Conservation (phyloP, 352 stramenopile species). For the Peronospora farinosa region DNA sequence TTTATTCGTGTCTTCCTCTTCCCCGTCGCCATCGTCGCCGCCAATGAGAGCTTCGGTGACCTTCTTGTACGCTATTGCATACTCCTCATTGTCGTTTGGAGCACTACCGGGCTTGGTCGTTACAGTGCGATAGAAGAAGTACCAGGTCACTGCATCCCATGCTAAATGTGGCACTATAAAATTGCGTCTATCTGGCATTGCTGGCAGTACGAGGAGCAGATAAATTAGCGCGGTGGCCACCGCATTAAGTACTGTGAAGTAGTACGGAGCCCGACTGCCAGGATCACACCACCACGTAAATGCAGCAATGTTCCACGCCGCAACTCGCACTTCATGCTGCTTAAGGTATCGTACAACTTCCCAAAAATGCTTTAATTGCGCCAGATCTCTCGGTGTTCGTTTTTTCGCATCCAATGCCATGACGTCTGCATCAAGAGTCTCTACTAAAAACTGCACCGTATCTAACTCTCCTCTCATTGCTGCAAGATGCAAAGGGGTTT, state of each 20-base stretch:
- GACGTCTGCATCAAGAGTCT: constrained; percentile 68
- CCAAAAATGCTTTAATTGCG: constrained; percentile 48
- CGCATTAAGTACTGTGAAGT: constrained; percentile 61
- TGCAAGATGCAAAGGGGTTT: constrained; percentile 80
- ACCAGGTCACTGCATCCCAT: constrained; percentile 53
- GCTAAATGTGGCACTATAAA: constrained; percentile 57
- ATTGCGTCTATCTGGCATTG: constrained; percentile 47
- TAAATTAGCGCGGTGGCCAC: constrained; percentile 38
- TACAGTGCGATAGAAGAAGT: constrained; percentile 59
- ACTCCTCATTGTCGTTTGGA: constrained; percentile 25
- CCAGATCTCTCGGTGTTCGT: constrained; percentile 55
- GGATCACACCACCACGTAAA: constrained; percentile 51
- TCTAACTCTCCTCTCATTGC: constrained; percentile 65
- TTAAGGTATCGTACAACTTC: constrained; percentile 52
- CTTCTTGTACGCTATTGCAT: constrained; percentile 44
- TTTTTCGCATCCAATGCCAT: constrained; percentile 41
- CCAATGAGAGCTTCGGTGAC: constrained; percentile 46
- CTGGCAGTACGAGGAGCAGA: constrained; percentile 43
- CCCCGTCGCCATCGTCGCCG: constrained; percentile 14
- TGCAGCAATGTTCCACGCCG: constrained; percentile 55
- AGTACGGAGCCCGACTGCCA: constrained; percentile 53
- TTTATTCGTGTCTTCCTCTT: constrained; percentile 10
- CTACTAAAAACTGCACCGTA: constrained; percentile 73
- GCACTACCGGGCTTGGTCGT: constrained; percentile 54
- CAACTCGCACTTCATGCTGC: constrained; percentile 20